These are phyloP conservation scores for Naganishia vishniacii DNA, from an alignment of 768 basidiomycete species.

Conservation along the genomic window DNA sequence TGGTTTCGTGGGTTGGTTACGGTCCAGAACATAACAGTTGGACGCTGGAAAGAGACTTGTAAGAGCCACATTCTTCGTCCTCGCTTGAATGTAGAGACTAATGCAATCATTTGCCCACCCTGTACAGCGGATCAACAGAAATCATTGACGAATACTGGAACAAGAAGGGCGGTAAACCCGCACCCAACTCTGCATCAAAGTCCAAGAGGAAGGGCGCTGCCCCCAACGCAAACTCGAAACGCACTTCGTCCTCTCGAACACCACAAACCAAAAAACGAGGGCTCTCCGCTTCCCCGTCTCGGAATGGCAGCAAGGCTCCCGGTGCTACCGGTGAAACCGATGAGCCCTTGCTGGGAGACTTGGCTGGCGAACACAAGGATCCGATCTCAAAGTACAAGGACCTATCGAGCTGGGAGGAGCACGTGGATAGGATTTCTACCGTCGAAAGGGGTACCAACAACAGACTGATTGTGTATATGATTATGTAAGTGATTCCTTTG, in stretches of 20 bases:
- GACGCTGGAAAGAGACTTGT: slow-evolving; percentile 46
- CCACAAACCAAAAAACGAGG: slow-evolving; percentile 11
- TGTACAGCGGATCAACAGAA: slow-evolving; percentile 34
- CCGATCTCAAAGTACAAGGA: slow-evolving; percentile 37
- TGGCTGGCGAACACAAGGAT: slow-evolving; percentile 36
- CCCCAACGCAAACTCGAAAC: slow-evolving; percentile 19
- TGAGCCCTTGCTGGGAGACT: slow-evolving; percentile 15
- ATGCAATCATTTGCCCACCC: background rate
- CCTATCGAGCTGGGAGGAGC: slow-evolving; percentile 42
- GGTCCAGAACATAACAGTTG: slow-evolving; percentile 45
- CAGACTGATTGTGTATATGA: slow-evolving; percentile 37
- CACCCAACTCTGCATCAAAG: slow-evolving; percentile 7
- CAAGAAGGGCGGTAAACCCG: slow-evolving; percentile 33
- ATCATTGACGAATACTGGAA: slow-evolving; percentile 41
- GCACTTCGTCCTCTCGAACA: slow-evolving; percentile 5
- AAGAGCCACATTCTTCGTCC: slow-evolving; percentile 18
- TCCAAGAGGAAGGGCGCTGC: slow-evolving; percentile 26
- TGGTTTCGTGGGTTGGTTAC: slow-evolving; percentile 47
- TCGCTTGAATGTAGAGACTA: too few relatives aligned
- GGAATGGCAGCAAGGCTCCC: slow-evolving; percentile 24
- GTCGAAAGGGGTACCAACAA: slow-evolving; percentile 37
- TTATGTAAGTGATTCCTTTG: slow-evolving; percentile 43
- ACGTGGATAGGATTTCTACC: slow-evolving; percentile 38
- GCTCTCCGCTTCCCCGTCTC: background rate
- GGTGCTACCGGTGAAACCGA: slow-evolving; percentile 26